Base-by-base conservation (phyloP, 2,329 filamentous ascomycete species). In the Huntiella decipiens region DNA sequence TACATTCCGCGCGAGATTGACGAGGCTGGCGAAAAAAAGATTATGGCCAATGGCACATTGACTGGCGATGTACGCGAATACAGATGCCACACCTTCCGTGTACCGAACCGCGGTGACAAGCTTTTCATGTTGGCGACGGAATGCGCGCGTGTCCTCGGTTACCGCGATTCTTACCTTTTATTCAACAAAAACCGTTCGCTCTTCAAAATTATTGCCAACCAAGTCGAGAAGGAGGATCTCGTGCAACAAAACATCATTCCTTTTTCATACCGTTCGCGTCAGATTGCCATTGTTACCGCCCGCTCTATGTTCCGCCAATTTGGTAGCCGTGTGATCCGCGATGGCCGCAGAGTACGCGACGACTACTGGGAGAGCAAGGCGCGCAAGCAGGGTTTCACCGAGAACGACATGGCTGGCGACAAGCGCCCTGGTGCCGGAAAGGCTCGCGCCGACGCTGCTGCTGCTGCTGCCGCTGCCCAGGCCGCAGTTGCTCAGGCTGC, bases 321-420 rank as follows among this genome's bases (percentile, higher is more conserved):
- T 61, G 91, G 91, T 42, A 95, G 87, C 61, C 75, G 91, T 52
- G 81, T 98, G 44, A 91, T 98, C 52, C 77, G 82, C 33, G 83
- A 87, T 56, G 91, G 91, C 32, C 74, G 88, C 51, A 73, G 91
- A 48, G 91, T 98, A 37, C 79, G 91, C 43, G 91, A 98, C 62
- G 91, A 98, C 60, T 98, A 98, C 63, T 98, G 91, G 91, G 91
- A 96, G 62, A 83, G 80, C 57, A 96, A 96, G 63, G 91, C 91
- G 5, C 74, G 82, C 41, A 98, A 96, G 63, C 91, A 98, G 62
- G 91, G 91, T 8, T 98, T 98, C 58, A 98, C 91, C 1, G 91
- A 98, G 60, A 86, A 92, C 52, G 91, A 98, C 61, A 71, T 87
- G 43, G 91, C 91, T 3, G 91, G 91, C 36, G 91, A 98, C 64